A percentile compares a stretch with the other conserved stretches of the same genome.
Evolutionary conservation across 306 rosid genomes (phyloP).

Genomic region (Nissolia schottii): DNA sequence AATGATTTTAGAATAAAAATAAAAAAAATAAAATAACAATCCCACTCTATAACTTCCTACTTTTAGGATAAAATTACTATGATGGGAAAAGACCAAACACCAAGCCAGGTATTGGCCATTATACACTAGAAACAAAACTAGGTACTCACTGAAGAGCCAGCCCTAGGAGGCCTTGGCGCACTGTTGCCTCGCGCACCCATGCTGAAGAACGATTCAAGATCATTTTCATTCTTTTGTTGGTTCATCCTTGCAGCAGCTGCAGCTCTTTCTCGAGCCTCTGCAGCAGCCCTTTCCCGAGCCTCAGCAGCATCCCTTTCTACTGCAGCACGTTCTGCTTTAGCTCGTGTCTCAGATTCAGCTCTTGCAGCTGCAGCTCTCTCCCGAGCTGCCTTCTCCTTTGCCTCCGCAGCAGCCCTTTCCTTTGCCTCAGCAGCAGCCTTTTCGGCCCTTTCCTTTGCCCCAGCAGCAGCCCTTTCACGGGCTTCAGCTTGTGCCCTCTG

Average conservation of each 20-base stretch:
- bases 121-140: conserved; percentile 8
- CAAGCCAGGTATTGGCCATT: neutral
- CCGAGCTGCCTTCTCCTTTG: conserved; percentile 41
- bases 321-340: conserved; percentile 79
- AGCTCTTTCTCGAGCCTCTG: conserved; percentile 71
- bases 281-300: conserved; percentile 84
- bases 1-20: neutral
- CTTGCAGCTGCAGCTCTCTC: conserved; percentile 41
- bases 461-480: conserved; percentile 93
- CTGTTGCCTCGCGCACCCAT: conserved; percentile 63
- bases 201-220: conserved; percentile 81
- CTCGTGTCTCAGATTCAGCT: conserved; percentile 63
- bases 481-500: conserved; percentile 96
- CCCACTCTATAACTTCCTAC: neutral
- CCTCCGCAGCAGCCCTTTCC: conserved; percentile 50
- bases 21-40: neutral
- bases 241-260: conserved; percentile 75
- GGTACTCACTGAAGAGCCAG: conserved; percentile 65
- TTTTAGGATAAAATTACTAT: neutral
- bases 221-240: conserved; percentile 73
- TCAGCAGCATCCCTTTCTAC: conserved; percentile 83
- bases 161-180: conserved; percentile 91
- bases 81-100: conserved; percentile 6
- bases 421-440: conserved; percentile 77
- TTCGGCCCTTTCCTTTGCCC: conserved; percentile 83